Percentiles rank a stretch among this genome's conserved stretches.
Evolutionary conservation across 495 filamentous ascomycete species (phyloP).

Genomic region (Lepraria neglecta): DNA sequence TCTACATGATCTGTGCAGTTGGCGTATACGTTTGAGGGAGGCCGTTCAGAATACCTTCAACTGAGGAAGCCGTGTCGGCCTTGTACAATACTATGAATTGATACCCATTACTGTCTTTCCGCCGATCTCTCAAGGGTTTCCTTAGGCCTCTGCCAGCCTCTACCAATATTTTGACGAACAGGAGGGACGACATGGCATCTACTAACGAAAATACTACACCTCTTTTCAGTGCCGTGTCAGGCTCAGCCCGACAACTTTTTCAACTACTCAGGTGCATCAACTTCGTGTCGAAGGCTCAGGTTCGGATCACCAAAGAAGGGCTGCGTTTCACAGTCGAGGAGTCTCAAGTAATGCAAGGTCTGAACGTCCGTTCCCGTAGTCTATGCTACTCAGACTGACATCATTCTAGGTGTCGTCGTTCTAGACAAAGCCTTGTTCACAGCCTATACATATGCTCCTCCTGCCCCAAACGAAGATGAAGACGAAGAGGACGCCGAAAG

Average conservation of each 20-base stretch:
- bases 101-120: constrained; percentile 6
- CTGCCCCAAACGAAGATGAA: constrained; percentile 33
- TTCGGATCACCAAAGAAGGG: constrained; percentile 75
- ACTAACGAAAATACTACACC: constrained; percentile 33
- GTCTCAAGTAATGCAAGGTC: constrained; percentile 78
- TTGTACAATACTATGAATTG: constrained; percentile 25
- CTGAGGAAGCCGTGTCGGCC: constrained; percentile 11
- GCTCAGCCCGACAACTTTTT: constrained; percentile 79
- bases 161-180: background rate
- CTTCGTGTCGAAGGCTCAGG: constrained; percentile 72
- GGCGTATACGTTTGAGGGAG: constrained; percentile 89
- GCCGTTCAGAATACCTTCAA: constrained; percentile 28
- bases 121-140: background rate
- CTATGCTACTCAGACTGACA: background rate
- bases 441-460: constrained; percentile 61
- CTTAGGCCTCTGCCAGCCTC: background rate
- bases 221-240: constrained; percentile 77
- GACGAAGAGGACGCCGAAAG: constrained; percentile 35
- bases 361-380: constrained; percentile 21
- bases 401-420: constrained; percentile 60
- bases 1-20: constrained; percentile 97
- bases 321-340: constrained; percentile 84
- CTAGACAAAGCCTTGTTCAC: constrained; percentile 82
- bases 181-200: constrained; percentile 17
- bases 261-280: constrained; percentile 83